Conservation (phyloP, 2,329 filamentous ascomycete genomes). For the Paracorniculantispora psalliotae region DNA sequence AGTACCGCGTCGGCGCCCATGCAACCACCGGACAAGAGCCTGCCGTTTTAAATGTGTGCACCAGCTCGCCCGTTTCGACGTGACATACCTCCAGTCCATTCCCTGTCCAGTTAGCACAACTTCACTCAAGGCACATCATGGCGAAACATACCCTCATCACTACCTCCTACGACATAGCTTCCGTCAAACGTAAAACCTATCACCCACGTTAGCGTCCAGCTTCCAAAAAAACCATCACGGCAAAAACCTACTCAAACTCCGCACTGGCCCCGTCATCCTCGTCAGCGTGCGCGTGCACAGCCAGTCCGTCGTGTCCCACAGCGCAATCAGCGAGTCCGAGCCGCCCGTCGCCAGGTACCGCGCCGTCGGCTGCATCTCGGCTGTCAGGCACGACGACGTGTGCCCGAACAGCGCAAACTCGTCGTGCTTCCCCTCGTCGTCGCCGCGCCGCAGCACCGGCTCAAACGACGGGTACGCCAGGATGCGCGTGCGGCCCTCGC, state of each 20-base stretch:
- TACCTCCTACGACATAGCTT: conserved; percentile 67
- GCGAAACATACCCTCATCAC: conserved; percentile 57
- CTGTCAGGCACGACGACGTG: conserved; percentile 64
- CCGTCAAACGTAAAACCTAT: conserved; percentile 74
- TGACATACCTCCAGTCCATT: conserved; percentile 65
- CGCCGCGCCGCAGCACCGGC: conserved; percentile 47
- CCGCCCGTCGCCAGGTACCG: conserved; percentile 70
- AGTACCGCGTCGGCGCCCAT: conserved; percentile 73
- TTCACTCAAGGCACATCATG: neutral
- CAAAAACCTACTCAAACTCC: conserved; percentile 51
- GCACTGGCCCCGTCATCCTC: conserved; percentile 63
- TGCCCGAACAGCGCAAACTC: conserved; percentile 66
- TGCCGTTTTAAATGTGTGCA: conserved; percentile 66
- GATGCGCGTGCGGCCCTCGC: conserved; percentile 65
- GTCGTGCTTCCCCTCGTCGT: conserved; percentile 29
- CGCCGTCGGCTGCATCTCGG: conserved; percentile 66
- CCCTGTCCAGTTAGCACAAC: conserved; percentile 30
- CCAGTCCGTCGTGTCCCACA: conserved; percentile 78
- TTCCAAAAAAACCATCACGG: neutral
- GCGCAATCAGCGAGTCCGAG: conserved; percentile 66
- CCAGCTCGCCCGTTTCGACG: conserved; percentile 66
- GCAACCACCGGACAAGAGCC: conserved; percentile 62
- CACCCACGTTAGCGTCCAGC: neutral
- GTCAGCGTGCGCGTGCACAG: conserved; percentile 68
- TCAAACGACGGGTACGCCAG: conserved; percentile 62